These are phyloP conservation scores for Leccinellum rugosiceps DNA, from an alignment of 768 basidiomycete species.

Conservation along the genomic window DNA sequence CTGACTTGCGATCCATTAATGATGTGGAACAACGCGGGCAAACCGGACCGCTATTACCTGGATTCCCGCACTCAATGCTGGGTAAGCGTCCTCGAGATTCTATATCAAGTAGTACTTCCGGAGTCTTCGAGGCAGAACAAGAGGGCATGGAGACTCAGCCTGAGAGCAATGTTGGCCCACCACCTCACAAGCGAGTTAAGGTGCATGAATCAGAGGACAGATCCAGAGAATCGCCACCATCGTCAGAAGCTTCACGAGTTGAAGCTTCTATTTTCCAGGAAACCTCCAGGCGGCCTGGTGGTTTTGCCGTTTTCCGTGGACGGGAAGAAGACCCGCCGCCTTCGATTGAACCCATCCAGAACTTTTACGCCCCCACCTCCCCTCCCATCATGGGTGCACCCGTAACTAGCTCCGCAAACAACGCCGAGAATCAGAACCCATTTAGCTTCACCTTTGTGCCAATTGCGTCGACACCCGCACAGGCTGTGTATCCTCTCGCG, in stretches of 20 bases:
- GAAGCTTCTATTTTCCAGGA: constrained; percentile 14
- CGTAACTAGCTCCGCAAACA: constrained; percentile 46
- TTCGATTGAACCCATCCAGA: constrained; percentile 50
- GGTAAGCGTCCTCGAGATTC: constrained; percentile 68
- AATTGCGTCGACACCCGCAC: constrained; percentile 50
- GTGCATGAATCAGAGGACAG: constrained; percentile 27
- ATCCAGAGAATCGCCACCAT: constrained; percentile 11
- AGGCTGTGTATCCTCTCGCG: constrained; percentile 35
- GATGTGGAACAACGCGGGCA: constrained; percentile 13
- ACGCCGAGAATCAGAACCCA: constrained; percentile 51
- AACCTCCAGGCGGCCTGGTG: constrained; percentile 24
- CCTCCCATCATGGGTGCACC: constrained; percentile 35
- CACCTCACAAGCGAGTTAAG: constrained; percentile 53
- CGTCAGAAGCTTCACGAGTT: constrained; percentile 12
- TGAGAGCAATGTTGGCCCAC: constrained; percentile 39
- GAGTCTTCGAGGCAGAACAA: constrained; percentile 41
- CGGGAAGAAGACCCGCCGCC: constrained; percentile 43
- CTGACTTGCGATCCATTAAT: constrained; percentile 6
- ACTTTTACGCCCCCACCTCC: constrained; percentile 45
- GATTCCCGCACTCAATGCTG: constrained; percentile 44
- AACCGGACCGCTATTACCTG: constrained; percentile 29
- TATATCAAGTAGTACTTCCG: constrained; percentile 40
- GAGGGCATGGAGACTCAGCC: constrained; percentile 40
- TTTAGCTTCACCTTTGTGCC: constrained; percentile 54
- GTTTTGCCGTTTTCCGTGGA: constrained; percentile 51